Evolutionary conservation across 352 stramenopile species (phyloP), one percentile per base, ranked within the genome.

Genomic region (Phytophthora cryptogea): DNA sequence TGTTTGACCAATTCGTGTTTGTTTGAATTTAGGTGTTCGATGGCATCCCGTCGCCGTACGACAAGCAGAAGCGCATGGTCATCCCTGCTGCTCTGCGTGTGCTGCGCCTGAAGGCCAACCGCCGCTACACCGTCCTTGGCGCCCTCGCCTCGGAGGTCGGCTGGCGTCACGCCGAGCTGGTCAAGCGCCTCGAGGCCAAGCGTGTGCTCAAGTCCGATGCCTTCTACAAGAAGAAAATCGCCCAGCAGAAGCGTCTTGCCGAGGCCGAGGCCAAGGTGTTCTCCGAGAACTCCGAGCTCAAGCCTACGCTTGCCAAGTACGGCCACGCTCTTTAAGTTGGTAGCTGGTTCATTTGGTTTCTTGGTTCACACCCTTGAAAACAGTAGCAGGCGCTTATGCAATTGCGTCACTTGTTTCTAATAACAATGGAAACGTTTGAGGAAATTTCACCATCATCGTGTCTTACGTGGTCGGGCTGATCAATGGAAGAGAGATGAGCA

Each of bases 51-150:
- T 87, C 95, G 56, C 96, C 96, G 47, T 99, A 98, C 78, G 96
- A 99, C 84, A 99, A 99, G 87, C 89, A 98, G 85, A 99, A 99
- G 94, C 88, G 97, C 41, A 96, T 99, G 80, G 97, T 99, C 33
- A 93, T 99, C 57, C 97, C 97, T 28, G 94, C 97, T 41, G 97
- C 97, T 42, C 92, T 99, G 66, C 84, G 86, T 61, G 89, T 97
- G 48, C 75, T 99, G 41, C 89, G 94, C 61, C 86, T 99, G 63
- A 98, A 98, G 80, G 90, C 93, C 50, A 89, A 83, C 66, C 89
- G 96, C 58, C 86, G 95, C 57, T 99, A 88, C 92, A 99, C 95
- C 64, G 90, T 98, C 60, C 87, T 99, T 54, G 96, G 94, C 70
- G 85, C 94, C 53, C 90, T 99, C 39, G 92, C 96, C 26, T 88